These are phyloP conservation scores for Trichodelitschia bisporula DNA, from an alignment of 495 filamentous ascomycete genomes.

Conservation along the genomic window DNA sequence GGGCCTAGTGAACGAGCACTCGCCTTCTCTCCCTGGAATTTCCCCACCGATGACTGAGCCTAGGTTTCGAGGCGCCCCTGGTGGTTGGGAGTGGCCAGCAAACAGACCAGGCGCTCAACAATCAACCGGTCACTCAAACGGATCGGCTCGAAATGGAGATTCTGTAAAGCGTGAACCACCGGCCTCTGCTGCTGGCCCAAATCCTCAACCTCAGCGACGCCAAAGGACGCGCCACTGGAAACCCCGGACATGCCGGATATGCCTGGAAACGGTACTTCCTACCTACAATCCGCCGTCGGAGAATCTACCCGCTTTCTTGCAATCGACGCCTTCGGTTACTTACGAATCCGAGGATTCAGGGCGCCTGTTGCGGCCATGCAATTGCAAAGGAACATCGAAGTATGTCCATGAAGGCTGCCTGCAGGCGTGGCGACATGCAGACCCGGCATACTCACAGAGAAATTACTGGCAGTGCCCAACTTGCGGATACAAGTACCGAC, in stretches of 20 bases:
- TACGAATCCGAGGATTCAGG: conserved; percentile 66
- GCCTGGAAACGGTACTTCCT: conserved; percentile 60
- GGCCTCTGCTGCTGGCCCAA: not conserved
- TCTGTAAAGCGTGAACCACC: not conserved
- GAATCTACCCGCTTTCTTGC: conserved; percentile 34
- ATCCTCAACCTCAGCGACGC: not conserved
- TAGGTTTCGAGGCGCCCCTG: conserved; percentile 11
- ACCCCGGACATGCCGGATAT: conserved; percentile 72
- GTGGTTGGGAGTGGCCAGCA: conserved; percentile 15
- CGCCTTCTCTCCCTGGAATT: too few species aligned
- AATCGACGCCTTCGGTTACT: conserved; percentile 32
- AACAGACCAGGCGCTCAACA: too few species aligned
- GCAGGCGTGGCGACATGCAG: conserved; percentile 56
- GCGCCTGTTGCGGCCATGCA: conserved; percentile 73
- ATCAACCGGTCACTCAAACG: conserved; percentile 2
- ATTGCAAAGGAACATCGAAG: conserved; percentile 74
- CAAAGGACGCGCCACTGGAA: conserved; percentile 29
- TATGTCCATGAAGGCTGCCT: conserved; percentile 95
- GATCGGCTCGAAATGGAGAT: not conserved
- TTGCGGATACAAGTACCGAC: conserved; percentile 61
- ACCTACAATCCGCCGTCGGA: conserved; percentile 43
- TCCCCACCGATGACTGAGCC: conserved; percentile 17
- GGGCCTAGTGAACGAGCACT: too few species aligned
- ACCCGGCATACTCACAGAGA: conserved; percentile 35
- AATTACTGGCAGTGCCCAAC: conserved; percentile 80